A percentile compares a stretch with the other conserved stretches of the same genome.
These are phyloP conservation scores for Globisporangium abappressorium DNA, from an alignment of 352 stramenopile genomes.

Conservation along the genomic window DNA sequence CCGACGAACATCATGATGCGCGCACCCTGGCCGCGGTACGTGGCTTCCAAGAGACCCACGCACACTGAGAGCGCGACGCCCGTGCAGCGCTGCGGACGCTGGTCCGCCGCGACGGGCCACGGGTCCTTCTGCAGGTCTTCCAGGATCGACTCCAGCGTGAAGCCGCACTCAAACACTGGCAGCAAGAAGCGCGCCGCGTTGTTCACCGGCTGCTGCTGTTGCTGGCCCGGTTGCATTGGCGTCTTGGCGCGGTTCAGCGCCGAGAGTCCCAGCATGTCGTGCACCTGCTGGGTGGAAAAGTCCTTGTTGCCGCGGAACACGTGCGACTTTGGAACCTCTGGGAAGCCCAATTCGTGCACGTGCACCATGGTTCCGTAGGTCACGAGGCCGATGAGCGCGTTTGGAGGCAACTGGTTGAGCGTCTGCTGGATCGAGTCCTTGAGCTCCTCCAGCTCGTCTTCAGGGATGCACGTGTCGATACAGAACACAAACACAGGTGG, in stretches of 20 bases:
- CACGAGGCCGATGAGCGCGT: slow-evolving; percentile 97
- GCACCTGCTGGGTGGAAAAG: slow-evolving; percentile 94
- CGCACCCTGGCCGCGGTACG: slow-evolving; percentile 92
- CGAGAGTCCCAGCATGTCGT: slow-evolving; percentile 94
- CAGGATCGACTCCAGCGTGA: slow-evolving; percentile 97
- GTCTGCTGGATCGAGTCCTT: slow-evolving; percentile 98
- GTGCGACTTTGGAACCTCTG: slow-evolving; percentile 95
- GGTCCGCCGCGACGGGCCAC: slow-evolving; percentile 96
- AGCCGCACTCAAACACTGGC: slow-evolving; percentile 95
- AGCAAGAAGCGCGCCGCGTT: slow-evolving; percentile 94
- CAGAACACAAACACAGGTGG: slow-evolving; percentile 98
- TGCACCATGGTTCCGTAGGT: slow-evolving; percentile 99
- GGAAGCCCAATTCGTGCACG: slow-evolving; percentile 98
- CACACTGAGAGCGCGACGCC: slow-evolving; percentile 96
- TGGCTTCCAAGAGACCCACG: slow-evolving; percentile 95
- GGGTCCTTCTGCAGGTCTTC: slow-evolving; percentile 98
- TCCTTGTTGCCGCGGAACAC: slow-evolving; percentile 99
- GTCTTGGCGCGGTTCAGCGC: slow-evolving; percentile 53
- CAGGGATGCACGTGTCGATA: slow-evolving; percentile 97
- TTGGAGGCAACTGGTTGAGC: slow-evolving; percentile 96
- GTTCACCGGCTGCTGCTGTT: slow-evolving; percentile 74
- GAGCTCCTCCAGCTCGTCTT: slow-evolving; percentile 96
- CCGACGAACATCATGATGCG: slow-evolving; percentile 99
- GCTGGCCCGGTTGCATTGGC: slow-evolving; percentile 46
- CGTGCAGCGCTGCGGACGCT: slow-evolving; percentile 95